Evolutionary conservation across 306 rosid genomes (phyloP), one percentile per base, ranked within the genome.

Genomic region (Vigna hirtella): DNA sequence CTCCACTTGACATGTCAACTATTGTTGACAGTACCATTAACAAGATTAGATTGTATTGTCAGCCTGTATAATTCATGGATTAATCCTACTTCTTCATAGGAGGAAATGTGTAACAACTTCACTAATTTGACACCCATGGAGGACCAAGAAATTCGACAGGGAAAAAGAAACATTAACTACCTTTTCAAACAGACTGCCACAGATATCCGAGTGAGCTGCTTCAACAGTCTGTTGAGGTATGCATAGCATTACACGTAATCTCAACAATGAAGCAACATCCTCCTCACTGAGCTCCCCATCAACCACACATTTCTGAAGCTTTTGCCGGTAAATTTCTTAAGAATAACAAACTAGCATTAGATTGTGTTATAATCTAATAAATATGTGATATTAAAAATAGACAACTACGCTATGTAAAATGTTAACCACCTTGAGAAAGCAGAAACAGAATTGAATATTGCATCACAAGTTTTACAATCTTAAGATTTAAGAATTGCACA

Each of bases 171-270:
- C 51, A 62, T 53, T 42, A 49, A 62, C 74, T 74, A 93, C 99
- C 97, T 91, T 93, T 77, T 91, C 97, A 91, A 95, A 95, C 89
- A 95, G 83, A 86, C 89, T 85, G 79, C 99, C 99, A 88, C 99
- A 95, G 65, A 95, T 95, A 81, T 91, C 99, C 57, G 91, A 78
- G 76, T 95, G 99, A 52, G 96, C 98, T 22, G 97, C 93, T 84
- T 95, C 98, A 74, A 95, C 96, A 42, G 80, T 87, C 78, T 86
- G 90, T 72, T 93, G 98, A 76, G 99, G 96, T 78, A 95, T 65
- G 77, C 99, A 95, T 28, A 95, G 94, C 97, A 93, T 82, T 77
- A 95, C 96, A 20, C 99, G 93, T 71, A 90, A 78, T 96, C 85
- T 93, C 88, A 93, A 82, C 88, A 95, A 86, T 63, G 91, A 90